Conservation (phyloP, 1,139 yeast species). For the Sugiyamaella neomexicana region DNA sequence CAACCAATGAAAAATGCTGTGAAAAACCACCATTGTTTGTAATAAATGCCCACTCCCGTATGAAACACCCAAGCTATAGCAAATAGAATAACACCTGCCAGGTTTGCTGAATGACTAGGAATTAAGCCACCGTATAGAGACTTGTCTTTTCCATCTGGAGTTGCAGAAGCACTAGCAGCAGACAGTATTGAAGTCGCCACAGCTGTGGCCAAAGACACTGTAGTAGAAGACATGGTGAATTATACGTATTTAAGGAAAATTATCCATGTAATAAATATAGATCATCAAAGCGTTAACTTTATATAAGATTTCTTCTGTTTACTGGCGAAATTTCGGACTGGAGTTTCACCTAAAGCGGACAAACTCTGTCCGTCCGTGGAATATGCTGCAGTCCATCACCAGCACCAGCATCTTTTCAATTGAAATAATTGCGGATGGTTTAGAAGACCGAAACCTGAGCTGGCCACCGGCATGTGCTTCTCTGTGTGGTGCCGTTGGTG, state of each 20-base stretch:
- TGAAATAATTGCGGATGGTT: too few species aligned
- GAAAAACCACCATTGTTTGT: constrained; percentile 74
- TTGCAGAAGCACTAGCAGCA: background rate
- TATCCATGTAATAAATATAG: background rate
- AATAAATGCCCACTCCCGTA: constrained; percentile 45
- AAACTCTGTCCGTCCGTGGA: background rate
- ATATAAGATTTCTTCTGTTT: background rate
- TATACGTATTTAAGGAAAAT: too few species aligned
- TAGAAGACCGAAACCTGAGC: too few species aligned
- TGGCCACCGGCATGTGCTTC: too few species aligned
- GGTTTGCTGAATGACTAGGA: constrained; percentile 50
- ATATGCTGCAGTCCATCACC: background rate
- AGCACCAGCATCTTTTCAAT: too few species aligned
- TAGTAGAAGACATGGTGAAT: constrained; percentile 14
- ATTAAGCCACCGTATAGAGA: constrained; percentile 47
- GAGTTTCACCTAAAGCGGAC: background rate
- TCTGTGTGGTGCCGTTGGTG: too few species aligned
- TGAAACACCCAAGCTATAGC: constrained; percentile 48
- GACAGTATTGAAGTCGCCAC: constrained; percentile 1
- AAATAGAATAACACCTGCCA: constrained; percentile 52
- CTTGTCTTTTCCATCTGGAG: background rate
- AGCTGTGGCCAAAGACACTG: constrained; percentile 2
- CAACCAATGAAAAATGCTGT: constrained; percentile 60
- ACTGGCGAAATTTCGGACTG: background rate
- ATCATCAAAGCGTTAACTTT: too few species aligned